phyloP scores from a whole-genome alignment of 2,329 filamentous ascomycete genomes.

The Eutypa lata region DNA sequence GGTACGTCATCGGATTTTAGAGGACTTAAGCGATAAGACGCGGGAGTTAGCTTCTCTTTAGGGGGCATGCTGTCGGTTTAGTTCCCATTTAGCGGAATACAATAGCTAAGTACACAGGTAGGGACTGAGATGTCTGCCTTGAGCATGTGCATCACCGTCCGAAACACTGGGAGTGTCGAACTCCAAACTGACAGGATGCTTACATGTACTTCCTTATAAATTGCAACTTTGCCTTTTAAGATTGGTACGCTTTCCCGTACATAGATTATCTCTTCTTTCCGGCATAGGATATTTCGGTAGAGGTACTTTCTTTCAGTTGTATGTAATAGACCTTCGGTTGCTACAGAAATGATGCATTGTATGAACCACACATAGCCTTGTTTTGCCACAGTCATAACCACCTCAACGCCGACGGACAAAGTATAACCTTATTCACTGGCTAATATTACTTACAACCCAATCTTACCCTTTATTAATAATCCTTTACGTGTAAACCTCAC shows the following conservation, averaged over 20 bases:
- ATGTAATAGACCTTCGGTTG: not conserved
- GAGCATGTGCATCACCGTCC: not conserved
- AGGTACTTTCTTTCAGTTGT: not conserved
- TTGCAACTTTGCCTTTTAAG: not conserved
- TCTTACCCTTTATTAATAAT: not conserved
- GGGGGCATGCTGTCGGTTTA: no score
- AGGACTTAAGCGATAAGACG: no score
- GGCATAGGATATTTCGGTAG: not conserved
- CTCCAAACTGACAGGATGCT: no score
- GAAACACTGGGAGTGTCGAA: not conserved
- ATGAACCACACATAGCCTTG: not conserved
- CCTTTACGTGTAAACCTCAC: conserved; percentile 10
- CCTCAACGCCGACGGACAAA: not conserved
- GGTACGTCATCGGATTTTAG: no score
- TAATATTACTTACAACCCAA: not conserved
- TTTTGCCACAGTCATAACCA: not conserved
- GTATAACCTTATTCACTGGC: no score
- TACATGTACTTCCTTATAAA: not conserved
- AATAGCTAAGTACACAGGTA: no score
- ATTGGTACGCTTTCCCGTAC: not conserved
- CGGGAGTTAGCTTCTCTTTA: no score
- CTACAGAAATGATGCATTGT: not conserved
- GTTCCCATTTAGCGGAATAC: no score
- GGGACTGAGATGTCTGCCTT: no score
- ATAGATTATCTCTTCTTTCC: not conserved